phyloP scores from a whole-genome alignment of 1,284 basidiomycete species.

The Neonothopanus nambi region DNA sequence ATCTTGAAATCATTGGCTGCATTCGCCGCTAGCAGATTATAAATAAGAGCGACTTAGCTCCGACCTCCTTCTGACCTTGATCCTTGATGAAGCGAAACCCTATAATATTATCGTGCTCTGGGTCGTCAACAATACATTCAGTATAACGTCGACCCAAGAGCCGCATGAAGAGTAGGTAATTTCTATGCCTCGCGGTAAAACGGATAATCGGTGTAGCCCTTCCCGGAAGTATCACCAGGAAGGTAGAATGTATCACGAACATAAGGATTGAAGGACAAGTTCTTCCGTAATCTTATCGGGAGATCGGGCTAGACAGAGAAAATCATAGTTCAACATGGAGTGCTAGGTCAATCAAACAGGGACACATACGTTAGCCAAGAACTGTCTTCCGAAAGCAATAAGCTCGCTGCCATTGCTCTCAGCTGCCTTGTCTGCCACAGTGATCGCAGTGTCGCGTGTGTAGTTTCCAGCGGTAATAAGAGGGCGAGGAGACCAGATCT shows the following conservation, averaged over 20 bases:
- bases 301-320: slow-evolving; percentile 44
- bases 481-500: slow-evolving; percentile 31
- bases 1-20: too few relatives aligned
- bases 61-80: too few relatives aligned
- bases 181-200: slow-evolving; percentile 15
- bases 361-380: slow-evolving; percentile 42
- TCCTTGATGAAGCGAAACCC: too few relatives aligned
- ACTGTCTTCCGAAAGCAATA: slow-evolving; percentile 48
- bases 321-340: neutral
- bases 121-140: too few relatives aligned
- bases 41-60: too few relatives aligned
- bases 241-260: slow-evolving; percentile 32
- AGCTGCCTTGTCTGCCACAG: slow-evolving; percentile 27
- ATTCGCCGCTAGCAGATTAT: too few relatives aligned
- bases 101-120: too few relatives aligned
- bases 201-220: slow-evolving; percentile 44
- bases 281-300: slow-evolving; percentile 36
- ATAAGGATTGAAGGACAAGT: slow-evolving; percentile 27
- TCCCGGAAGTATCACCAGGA: slow-evolving; percentile 24
- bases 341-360: neutral
- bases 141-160: too few relatives aligned
- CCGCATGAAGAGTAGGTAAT: too few relatives aligned
- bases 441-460: slow-evolving; percentile 34
- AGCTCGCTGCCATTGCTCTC: slow-evolving; percentile 25
- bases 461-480: slow-evolving; percentile 55